Evolutionary conservation across 2,329 filamentous ascomycete species (phyloP).

Genomic region (Apiospora pterosperma): DNA sequence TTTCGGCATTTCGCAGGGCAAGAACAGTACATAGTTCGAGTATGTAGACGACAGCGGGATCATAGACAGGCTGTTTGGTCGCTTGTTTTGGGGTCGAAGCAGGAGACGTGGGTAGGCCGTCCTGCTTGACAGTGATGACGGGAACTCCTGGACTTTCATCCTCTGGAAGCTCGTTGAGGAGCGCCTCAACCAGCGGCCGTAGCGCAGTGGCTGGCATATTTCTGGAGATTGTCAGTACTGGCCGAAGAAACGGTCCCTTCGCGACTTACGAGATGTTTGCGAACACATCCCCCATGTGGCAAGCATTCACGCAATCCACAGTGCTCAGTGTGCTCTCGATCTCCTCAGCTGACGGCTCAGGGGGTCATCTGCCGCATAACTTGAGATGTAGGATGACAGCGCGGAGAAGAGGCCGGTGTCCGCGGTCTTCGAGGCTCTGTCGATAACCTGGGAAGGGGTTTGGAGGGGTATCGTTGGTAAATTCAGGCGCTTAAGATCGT

Average conservation of each 20-base stretch:
- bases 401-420: constrained; percentile 90
- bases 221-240: constrained; percentile 34
- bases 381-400: constrained; percentile 96
- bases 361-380: constrained; percentile 97
- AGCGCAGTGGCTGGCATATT: constrained; percentile 58
- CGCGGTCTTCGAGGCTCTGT: constrained; percentile 71
- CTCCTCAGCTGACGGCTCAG: constrained; percentile 95
- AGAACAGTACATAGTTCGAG: constrained; percentile 85
- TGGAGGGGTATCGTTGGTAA: constrained; percentile 84
- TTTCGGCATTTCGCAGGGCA: constrained; percentile 70
- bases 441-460: constrained; percentile 87
- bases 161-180: constrained; percentile 84
- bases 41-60: constrained; percentile 85
- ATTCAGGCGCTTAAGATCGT: constrained; percentile 61
- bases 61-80: constrained; percentile 64
- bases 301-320: constrained; percentile 90
- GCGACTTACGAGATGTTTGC: constrained; percentile 70
- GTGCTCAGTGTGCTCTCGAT: constrained; percentile 93
- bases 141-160: constrained; percentile 65
- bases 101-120: constrained; percentile 62
- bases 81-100: constrained; percentile 55
- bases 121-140: constrained; percentile 88
- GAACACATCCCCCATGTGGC: constrained; percentile 78
- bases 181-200: constrained; percentile 62
- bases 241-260: background rate